Base-by-base conservation (phyloP, 305 asterid genomes). In the Solanum hybrid region DNA sequence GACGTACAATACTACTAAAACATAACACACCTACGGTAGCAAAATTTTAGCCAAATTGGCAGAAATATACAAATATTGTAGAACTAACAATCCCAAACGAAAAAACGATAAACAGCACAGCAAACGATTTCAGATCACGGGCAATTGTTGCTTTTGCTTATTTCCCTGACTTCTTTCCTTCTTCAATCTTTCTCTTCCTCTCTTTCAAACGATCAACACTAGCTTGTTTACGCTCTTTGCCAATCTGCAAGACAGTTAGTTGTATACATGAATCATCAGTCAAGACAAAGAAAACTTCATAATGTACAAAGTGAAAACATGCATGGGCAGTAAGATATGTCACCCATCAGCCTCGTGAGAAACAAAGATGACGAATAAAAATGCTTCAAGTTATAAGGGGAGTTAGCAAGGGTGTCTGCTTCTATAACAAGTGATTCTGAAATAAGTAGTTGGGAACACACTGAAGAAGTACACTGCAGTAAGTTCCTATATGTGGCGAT, bases 151-250 rank as follows among this genome's bases (percentile, higher is more conserved):
- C 26, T 22, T 31, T 31, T 17, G 29, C 42, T 66, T 14, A 46
- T 72, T 56, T 72, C 27, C 87, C 89, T 16, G 92, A 88, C 82
- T 85, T 91, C 91, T 91, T 92, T 84, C 94, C 94, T 86, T 93
- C 94, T 5, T 94, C 94, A 3, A 93, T 87, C 31, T 81, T 92
- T 86, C 85, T 92, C 94, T 89, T 93, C 89, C 98, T 91, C 89
- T 91, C 94, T 77, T 91, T 92, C 76, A 97, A 35, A 22, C 37
- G 94, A 7, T 64, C 89, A 20, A 88, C 87, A 4, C 75, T 12
- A 31, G 91, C 94, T 77, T 60, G 91, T 81, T 94, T 94, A 91
- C 90, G 92, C 93, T 91, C 89, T 29, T 64, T 89, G 72, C 97
- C 94, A 9, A 93, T 93, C 98, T 97, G 96, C 86, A 92, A 66